Percentiles rank a stretch among this genome's conserved stretches.
These are phyloP conservation scores for Brassica nigra DNA, from an alignment of 345 rosid genomes.

Conservation along the genomic window DNA sequence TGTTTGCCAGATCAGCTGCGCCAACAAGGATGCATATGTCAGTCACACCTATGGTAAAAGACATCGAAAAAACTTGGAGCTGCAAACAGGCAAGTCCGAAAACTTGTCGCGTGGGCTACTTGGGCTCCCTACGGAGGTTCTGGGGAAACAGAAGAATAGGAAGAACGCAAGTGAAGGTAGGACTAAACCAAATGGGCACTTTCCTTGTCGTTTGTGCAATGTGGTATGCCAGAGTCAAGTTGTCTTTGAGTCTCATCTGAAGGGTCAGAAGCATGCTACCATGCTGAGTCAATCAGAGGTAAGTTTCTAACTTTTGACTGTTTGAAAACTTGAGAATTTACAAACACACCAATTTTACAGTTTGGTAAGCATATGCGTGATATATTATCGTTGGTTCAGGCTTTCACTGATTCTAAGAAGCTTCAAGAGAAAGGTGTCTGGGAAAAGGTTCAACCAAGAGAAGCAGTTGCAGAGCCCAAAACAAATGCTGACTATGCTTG, in stretches of 20 bases:
- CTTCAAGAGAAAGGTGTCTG: constrained; percentile 47
- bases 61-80: constrained; percentile 40
- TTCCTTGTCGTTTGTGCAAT: constrained; percentile 20
- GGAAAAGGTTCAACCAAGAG: constrained; percentile 49
- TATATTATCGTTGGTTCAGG: constrained; percentile 53
- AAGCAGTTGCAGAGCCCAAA: constrained; percentile 42
- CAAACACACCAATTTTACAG: constrained; percentile 40
- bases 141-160: constrained; percentile 24
- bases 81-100: constrained; percentile 22
- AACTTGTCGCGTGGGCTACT: constrained; percentile 5
- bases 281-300: constrained; percentile 28
- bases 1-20: constrained; percentile 31
- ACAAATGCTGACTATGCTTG: background rate
- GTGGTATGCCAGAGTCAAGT: background rate
- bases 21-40: constrained; percentile 2
- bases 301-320: background rate
- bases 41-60: constrained; percentile 21
- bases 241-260: background rate
- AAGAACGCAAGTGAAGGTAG: constrained; percentile 9
- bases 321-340: constrained; percentile 32
- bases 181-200: constrained; percentile 1
- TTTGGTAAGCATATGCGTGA: constrained; percentile 54
- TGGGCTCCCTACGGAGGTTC: constrained; percentile 19
- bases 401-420: constrained; percentile 52
- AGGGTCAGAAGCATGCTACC: constrained; percentile 20